Conservation (phyloP, 371 early-diverging fungal genomes). For the Mucor plumbeus region DNA sequence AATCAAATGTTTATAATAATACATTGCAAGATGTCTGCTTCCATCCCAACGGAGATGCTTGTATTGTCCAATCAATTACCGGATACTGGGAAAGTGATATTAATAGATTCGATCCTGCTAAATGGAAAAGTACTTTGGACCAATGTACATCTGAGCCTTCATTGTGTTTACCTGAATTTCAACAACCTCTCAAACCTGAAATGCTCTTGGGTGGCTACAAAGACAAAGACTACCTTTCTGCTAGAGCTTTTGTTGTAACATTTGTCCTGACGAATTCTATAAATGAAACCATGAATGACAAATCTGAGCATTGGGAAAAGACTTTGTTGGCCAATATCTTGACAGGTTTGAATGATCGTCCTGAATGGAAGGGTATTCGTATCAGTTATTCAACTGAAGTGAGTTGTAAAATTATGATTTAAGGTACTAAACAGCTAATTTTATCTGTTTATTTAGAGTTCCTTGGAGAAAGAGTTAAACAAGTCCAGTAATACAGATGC, state of each 20-base stretch:
- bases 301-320: slow-evolving; percentile 71
- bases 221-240: slow-evolving; percentile 40
- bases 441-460: slow-evolving; percentile 37
- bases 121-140: slow-evolving; percentile 53
- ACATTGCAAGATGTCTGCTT: slow-evolving; percentile 72
- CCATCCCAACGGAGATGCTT: slow-evolving; percentile 69
- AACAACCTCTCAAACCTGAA: slow-evolving; percentile 73
- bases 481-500: slow-evolving; percentile 73
- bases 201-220: slow-evolving; percentile 73
- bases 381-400: slow-evolving; percentile 77
- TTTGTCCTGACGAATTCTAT: slow-evolving; percentile 70
- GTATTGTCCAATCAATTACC: slow-evolving; percentile 75
- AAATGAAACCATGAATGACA: slow-evolving; percentile 38
- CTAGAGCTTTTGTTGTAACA: slow-evolving; percentile 70
- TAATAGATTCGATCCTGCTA: slow-evolving; percentile 48
- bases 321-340: slow-evolving; percentile 52
- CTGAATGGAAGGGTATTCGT: slow-evolving; percentile 58
- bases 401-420: not conserved
- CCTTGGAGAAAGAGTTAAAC: slow-evolving; percentile 72
- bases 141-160: slow-evolving; percentile 62
- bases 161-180: slow-evolving; percentile 67
- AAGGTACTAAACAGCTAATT: not conserved
- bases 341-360: slow-evolving; percentile 39
- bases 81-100: slow-evolving; percentile 77
- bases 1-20: slow-evolving; percentile 36